These are phyloP conservation scores for Cardamine occulta DNA, from an alignment of 345 rosid genomes.

Conservation along the genomic window DNA sequence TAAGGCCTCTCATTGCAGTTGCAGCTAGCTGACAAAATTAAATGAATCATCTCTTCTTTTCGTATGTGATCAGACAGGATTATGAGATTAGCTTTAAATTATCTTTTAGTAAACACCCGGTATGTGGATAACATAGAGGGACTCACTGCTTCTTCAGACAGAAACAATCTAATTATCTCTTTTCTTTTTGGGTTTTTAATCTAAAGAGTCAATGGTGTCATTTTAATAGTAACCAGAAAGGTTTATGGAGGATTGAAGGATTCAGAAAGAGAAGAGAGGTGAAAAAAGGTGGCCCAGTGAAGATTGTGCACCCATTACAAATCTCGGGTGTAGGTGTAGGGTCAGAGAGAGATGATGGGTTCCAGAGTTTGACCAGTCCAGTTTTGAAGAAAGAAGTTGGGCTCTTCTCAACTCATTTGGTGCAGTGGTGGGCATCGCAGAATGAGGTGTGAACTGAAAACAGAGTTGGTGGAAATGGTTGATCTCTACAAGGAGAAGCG, in stretches of 20 bases:
- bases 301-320: slow-evolving; percentile 34
- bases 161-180: slow-evolving; percentile 32
- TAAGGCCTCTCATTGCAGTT: slow-evolving; percentile 33
- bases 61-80: slow-evolving; percentile 33
- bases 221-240: slow-evolving; percentile 16
- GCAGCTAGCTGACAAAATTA: slow-evolving; percentile 39
- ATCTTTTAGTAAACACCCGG: slow-evolving; percentile 41
- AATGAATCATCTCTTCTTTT: slow-evolving; percentile 26
- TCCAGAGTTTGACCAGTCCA: slow-evolving; percentile 39
- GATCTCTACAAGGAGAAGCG: slow-evolving; percentile 53
- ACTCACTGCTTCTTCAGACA: slow-evolving; percentile 40
- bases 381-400: slow-evolving; percentile 36
- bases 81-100: slow-evolving; percentile 29
- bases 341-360: slow-evolving; percentile 25
- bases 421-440: slow-evolving; percentile 39
- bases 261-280: not conserved
- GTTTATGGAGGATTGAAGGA: not conserved
- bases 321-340: slow-evolving; percentile 26
- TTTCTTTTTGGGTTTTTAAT: not conserved
- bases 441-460: slow-evolving; percentile 40
- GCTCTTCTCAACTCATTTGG: slow-evolving; percentile 31
- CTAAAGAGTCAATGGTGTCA: not conserved
- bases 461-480: slow-evolving; percentile 41
- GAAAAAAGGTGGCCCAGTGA: slow-evolving; percentile 28
- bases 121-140: slow-evolving; percentile 40